Base-by-base conservation (phyloP, 768 basidiomycete species). In the Multifurca ochricompacta region DNA sequence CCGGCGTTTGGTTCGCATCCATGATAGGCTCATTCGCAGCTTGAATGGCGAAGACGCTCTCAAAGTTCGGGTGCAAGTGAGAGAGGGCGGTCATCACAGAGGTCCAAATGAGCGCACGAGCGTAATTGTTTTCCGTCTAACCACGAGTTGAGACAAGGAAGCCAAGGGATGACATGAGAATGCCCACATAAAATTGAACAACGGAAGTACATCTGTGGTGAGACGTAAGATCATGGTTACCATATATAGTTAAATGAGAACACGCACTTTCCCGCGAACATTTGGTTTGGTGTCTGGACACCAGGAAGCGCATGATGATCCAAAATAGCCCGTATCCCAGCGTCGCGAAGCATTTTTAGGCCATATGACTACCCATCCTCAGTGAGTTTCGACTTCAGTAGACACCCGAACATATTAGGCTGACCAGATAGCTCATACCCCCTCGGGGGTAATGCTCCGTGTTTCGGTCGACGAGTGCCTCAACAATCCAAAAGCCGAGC, bases 401-500 rank as follows among this genome's bases (percentile, higher is more conserved):
- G 18, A 53, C 27, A 41, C 3, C 32, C 11, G 40, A 14, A 16
- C 10, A 30, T 51, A 6, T 6, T 50, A 23, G 30, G 16, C 18
- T 14, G 47, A 87, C 87, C 32, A 91, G 73, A 46, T 82, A 77
- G 3, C 62, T 51, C 31, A 91, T 73, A 27, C 88, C 88, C 18
- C 88, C 88, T 32, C 78, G 75, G 13, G 86, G 83, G 64, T 76
- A 90, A 42, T 73, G 76, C 64, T 90, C 88, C 2, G 68, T 71
- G 1, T 62, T 60, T 4, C 81, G 74, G 64, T 89, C 64, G 0
- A 90, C 87, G 7, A 91, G 70, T 3, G 72, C 74, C 64, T 91
- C 88, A 7, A 91, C 70, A 43, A 90, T 81, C 88, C 88, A 91
- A 65, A 84, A 91, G 0, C 88, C 87, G 36, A 90, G 77, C 86